phyloP scores from a whole-genome alignment of 129 eudicot genomes.

The Pittosporum tobira region DNA sequence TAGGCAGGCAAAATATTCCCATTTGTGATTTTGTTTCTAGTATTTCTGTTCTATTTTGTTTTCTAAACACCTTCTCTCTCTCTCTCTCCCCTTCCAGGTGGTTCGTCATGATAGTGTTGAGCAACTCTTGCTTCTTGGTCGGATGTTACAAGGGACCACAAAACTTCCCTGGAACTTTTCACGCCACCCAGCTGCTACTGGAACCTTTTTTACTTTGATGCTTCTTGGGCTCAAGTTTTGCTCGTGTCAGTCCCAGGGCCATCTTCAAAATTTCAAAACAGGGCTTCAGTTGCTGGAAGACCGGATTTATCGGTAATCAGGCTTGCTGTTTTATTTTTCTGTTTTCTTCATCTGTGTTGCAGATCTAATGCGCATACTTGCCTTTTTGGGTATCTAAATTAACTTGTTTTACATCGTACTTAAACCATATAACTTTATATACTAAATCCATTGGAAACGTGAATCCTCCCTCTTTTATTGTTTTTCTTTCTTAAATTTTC shows the following conservation, averaged over 20 bases:
- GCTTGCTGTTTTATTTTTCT: neutral
- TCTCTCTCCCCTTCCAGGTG: constrained; percentile 35
- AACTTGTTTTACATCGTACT: neutral
- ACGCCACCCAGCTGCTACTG: constrained; percentile 89
- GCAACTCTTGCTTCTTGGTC: constrained; percentile 84
- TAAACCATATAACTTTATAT: neutral
- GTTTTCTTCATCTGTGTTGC: constrained; percentile 6
- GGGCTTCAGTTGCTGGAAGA: constrained; percentile 98
- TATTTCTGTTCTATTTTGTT: neutral
- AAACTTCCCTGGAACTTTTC: constrained; percentile 87
- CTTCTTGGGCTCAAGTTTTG: constrained; percentile 89
- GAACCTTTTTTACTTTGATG: constrained; percentile 93
- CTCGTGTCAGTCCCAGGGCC: constrained; percentile 77
- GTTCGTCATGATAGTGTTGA: constrained; percentile 85
- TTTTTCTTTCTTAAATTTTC: too few relatives aligned
- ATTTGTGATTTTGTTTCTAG: neutral
- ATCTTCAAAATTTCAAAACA: constrained; percentile 51
- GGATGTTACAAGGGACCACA: constrained; percentile 90
- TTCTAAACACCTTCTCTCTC: neutral
- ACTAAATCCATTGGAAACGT: too few relatives aligned
- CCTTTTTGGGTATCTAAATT: neutral
- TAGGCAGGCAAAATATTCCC: neutral
- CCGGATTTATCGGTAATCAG: constrained; percentile 71
- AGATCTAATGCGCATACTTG: neutral
- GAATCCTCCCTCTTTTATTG: too few relatives aligned